Base-by-base conservation (phyloP, 2,329 filamentous ascomycete genomes). In the Metarhizium robertsii region DNA sequence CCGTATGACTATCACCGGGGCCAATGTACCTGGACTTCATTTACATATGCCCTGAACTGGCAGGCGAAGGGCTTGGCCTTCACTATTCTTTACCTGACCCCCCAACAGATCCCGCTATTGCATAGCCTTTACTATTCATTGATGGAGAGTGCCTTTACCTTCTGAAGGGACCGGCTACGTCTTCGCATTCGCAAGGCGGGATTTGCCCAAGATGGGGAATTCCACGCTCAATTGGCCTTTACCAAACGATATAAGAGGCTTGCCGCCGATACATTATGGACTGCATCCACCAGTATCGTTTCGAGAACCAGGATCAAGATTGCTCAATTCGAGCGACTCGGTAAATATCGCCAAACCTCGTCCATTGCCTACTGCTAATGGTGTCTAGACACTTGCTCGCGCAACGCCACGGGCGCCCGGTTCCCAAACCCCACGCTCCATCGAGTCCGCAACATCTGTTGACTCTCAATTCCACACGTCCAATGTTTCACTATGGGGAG, bases 401-500 rank as follows among this genome's bases (percentile, higher is more conserved):
- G 65, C 62, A 25, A 47, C 51, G 25, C 38, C 46, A 16, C 42
- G 45, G n/a, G 32, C 40, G 34, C 16, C 36, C 2, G 69, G 66
- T 11, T 61, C 61, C 2, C 67, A 66, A 32, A 68, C 67, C 1
- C 69, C 69, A 1, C 60, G 63, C 5, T 71, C 69, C 2, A 60
- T 40, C 20, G 45, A 48, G 13, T 48, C 45, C 6, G 45, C 45
- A 29, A 38, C 51, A 5, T 56, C 40, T 6, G 10, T 43, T 1
- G 34, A 53, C 13, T 68, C 69, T 18, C 63, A 67, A 4, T 65
- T 66, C 30, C 59, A 62, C 53, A 65, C 71, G 50, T 71, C 69
- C 13, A 69, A 63, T 55, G 60, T 62, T 6, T 72, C 70, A 2
- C 70, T 72, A 48, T 65, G 64, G 2, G 73, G 70, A 1, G 70